Conservation (phyloP, 208 protist genomes). For the Balamuthia mandrillaris region DNA sequence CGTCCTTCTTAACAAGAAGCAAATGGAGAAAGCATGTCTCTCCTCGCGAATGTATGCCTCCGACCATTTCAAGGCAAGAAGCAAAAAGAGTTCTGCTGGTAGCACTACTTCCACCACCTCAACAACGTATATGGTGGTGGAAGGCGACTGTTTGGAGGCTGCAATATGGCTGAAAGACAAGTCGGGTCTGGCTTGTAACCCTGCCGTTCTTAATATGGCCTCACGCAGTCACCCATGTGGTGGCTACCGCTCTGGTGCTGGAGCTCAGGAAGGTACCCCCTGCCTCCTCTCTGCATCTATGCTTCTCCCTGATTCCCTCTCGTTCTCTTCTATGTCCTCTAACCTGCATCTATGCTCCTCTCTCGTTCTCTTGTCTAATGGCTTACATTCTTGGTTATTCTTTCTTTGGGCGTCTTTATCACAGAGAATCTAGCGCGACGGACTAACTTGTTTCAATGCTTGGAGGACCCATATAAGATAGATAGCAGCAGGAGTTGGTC, state of each 20-base stretch:
- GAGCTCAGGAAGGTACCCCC: neutral
- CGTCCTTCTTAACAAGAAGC: neutral
- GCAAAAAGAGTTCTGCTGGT: neutral
- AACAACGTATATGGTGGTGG: no score
- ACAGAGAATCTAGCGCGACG: conserved; percentile 6
- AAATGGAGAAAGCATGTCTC: neutral
- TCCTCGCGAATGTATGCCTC: neutral
- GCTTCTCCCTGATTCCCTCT: neutral
- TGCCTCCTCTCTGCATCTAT: neutral
- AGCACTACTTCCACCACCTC: neutral
- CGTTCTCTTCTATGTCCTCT: neutral
- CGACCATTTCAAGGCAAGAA: neutral
- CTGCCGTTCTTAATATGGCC: conserved; percentile 34
- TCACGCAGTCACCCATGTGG: neutral
- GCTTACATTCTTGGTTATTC: neutral
- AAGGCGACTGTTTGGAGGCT: neutral
- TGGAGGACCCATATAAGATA: conserved; percentile 7
- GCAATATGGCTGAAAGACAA: neutral
- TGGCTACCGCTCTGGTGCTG: neutral
- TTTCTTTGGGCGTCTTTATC: neutral
- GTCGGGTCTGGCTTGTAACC: neutral
- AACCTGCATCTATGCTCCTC: neutral
- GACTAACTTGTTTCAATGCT: conserved; percentile 23
- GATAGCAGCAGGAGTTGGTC: neutral
- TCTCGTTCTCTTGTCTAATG: neutral